Percentiles rank a stretch among this genome's conserved stretches.
Evolutionary conservation across 495 filamentous ascomycete genomes (phyloP).

Genomic region (Cudoniella acicularis): DNA sequence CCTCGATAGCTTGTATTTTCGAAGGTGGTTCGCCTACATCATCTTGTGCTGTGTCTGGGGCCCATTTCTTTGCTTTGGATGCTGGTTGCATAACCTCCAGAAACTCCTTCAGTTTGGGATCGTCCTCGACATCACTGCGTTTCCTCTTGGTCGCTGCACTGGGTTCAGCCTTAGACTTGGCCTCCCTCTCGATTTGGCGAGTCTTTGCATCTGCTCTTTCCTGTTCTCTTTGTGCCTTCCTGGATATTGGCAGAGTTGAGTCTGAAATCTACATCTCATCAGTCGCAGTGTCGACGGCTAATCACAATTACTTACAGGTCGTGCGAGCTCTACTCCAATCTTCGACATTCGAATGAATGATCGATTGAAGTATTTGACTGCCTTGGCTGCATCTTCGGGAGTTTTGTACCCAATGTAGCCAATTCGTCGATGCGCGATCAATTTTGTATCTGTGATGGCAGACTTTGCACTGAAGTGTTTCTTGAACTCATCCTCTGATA

Average conservation of each 20-base stretch:
- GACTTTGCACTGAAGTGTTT: conserved; percentile 77
- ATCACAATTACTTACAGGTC: conserved; percentile 57
- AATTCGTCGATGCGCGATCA: conserved; percentile 83
- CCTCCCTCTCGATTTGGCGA: conserved; percentile 19
- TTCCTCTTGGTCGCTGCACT: conserved; percentile 44
- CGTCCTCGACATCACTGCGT: conserved; percentile 45
- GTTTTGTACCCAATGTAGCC: conserved; percentile 95
- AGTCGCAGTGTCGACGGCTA: too few relatives aligned
- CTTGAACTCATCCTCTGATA: conserved; percentile 72
- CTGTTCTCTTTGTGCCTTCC: conserved; percentile 26
- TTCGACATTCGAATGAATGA: conserved; percentile 96
- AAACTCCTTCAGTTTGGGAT: conserved; percentile 83
- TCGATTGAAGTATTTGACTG: conserved; percentile 91
- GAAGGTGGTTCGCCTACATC: conserved; percentile 43
- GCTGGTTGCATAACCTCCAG: conserved; percentile 73
- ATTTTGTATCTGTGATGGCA: conserved; percentile 82
- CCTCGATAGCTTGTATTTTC: conserved; percentile 37
- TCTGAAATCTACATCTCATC: conserved; percentile 22
- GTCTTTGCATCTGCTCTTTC: conserved; percentile 19
- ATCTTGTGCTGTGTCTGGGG: conserved; percentile 51
- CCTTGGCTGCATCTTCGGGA: conserved; percentile 69
- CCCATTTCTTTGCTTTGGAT: conserved; percentile 65
- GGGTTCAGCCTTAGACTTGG: conserved; percentile 19
- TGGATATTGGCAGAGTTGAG: conserved; percentile 24
- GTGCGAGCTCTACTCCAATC: conserved; percentile 86